Evolutionary conservation across 2,329 filamentous ascomycete species (phyloP).

Genomic region (Arthroderma uncinatum): DNA sequence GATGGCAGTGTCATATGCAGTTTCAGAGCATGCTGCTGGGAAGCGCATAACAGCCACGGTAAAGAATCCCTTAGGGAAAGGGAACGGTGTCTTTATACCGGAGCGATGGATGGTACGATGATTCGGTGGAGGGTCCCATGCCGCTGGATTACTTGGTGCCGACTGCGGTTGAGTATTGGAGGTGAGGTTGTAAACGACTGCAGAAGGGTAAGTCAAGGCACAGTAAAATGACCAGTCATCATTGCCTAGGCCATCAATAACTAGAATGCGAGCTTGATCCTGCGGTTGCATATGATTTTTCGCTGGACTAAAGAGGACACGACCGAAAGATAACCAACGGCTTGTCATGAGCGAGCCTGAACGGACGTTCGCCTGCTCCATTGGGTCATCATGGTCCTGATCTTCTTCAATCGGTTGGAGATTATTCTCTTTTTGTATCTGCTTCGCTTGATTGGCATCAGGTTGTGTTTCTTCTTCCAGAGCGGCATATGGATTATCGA

Average conservation of each 20-base stretch:
- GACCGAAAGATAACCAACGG: slow-evolving; percentile 41
- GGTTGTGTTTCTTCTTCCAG: background rate
- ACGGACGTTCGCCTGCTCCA: slow-evolving; percentile 36
- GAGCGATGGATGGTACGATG: slow-evolving; percentile 35
- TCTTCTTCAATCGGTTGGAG: slow-evolving; percentile 23
- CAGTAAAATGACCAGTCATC: slow-evolving; percentile 45
- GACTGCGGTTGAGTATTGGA: slow-evolving; percentile 26
- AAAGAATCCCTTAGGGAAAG: slow-evolving; percentile 39
- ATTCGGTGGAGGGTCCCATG: slow-evolving; percentile 34
- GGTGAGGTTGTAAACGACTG: slow-evolving; percentile 34
- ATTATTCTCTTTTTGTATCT: background rate
- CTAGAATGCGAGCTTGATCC: slow-evolving; percentile 35
- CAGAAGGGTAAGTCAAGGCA: slow-evolving; percentile 38
- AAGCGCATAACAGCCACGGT: slow-evolving; percentile 38
- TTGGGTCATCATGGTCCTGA: slow-evolving; percentile 31
- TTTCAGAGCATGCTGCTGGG: slow-evolving; percentile 35
- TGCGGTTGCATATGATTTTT: slow-evolving; percentile 35
- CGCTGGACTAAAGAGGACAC: slow-evolving; percentile 41
- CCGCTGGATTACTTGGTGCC: slow-evolving; percentile 28
- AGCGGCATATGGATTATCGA: background rate
- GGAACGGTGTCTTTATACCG: slow-evolving; percentile 32
- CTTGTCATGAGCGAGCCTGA: slow-evolving; percentile 43
- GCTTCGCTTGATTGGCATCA: slow-evolving; percentile 7
- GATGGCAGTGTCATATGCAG: slow-evolving; percentile 34
- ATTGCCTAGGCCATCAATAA: slow-evolving; percentile 41